Conservation (phyloP, 2,329 filamentous ascomycete genomes). For the Cladophialophora carrionii region DNA sequence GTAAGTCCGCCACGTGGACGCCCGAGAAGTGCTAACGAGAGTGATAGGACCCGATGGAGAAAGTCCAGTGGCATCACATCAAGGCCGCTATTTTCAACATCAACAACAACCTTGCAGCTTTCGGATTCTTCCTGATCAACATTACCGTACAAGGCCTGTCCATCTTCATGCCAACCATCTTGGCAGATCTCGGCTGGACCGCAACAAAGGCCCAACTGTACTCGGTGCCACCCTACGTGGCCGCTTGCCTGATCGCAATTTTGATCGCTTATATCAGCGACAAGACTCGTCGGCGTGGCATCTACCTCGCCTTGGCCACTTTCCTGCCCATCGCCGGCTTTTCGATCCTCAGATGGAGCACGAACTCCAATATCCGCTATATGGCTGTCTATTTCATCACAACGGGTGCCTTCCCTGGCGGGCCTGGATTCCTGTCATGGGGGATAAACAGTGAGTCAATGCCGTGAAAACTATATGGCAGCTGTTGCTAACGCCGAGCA, state of each 20-base stretch:
- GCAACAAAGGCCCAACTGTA: slow-evolving; percentile 68
- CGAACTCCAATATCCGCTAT: slow-evolving; percentile 71
- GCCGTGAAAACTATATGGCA: neutral
- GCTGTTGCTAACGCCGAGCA: slow-evolving; percentile 7
- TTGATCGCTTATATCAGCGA: slow-evolving; percentile 75
- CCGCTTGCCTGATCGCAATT: slow-evolving; percentile 70
- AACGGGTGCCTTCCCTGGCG: slow-evolving; percentile 79
- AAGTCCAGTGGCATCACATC: slow-evolving; percentile 32
- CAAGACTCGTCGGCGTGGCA: slow-evolving; percentile 73
- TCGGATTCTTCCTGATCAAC: slow-evolving; percentile 34
- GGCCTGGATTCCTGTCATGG: slow-evolving; percentile 85
- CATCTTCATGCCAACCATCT: slow-evolving; percentile 46
- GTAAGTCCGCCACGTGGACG: slow-evolving; percentile 13
- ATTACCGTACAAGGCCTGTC: slow-evolving; percentile 49
- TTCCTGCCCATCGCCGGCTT: slow-evolving; percentile 73
- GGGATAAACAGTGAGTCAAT: slow-evolving; percentile 72
- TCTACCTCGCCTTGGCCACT: slow-evolving; percentile 71
- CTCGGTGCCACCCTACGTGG: slow-evolving; percentile 74
- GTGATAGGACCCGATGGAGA: slow-evolving; percentile 31
- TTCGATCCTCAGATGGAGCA: slow-evolving; percentile 69
- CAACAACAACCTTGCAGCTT: slow-evolving; percentile 35
- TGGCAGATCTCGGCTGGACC: slow-evolving; percentile 48
- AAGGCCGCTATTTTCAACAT: slow-evolving; percentile 36
- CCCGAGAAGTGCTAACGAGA: slow-evolving; percentile 9
- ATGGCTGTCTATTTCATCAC: slow-evolving; percentile 80